These are phyloP conservation scores for Albugo candida DNA, from an alignment of 352 stramenopile species.

Conservation along the genomic window DNA sequence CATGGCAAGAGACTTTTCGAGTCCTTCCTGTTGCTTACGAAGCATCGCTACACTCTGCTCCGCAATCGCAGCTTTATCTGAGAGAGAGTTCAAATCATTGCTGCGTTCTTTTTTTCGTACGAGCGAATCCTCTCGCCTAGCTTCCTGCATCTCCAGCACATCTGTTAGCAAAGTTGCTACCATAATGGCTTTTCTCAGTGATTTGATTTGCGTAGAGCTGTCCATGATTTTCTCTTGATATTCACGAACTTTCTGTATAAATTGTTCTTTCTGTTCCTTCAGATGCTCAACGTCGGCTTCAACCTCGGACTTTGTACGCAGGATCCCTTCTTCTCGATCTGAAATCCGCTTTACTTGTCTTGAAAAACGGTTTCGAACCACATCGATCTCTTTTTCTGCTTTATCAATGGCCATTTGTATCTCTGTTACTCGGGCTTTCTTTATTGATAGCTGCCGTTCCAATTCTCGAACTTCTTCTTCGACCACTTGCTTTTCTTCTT, in stretches of 20 bases:
- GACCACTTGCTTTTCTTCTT: conserved; percentile 33
- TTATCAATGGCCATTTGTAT: conserved; percentile 51
- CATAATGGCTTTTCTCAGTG: conserved; percentile 49
- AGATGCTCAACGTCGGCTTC: conserved; percentile 44
- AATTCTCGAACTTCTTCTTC: conserved; percentile 57
- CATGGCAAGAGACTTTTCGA: conserved; percentile 48
- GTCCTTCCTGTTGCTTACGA: conserved; percentile 48
- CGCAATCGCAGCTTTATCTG: conserved; percentile 41
- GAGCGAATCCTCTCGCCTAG: conserved; percentile 32
- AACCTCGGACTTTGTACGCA: conserved; percentile 55
- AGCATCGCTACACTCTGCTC: conserved; percentile 62
- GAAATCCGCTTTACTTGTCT: conserved; percentile 62
- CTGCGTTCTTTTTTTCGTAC: conserved; percentile 61
- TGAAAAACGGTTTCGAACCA: conserved; percentile 47
- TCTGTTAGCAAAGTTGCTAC: conserved; percentile 33
- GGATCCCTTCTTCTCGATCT: conserved; percentile 47
- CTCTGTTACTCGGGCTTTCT: conserved; percentile 26
- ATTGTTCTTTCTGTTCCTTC: conserved; percentile 27
- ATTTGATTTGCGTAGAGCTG: conserved; percentile 37
- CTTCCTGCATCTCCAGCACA: conserved; percentile 56
- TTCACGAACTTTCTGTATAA: conserved; percentile 27
- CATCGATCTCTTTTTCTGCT: conserved; percentile 56
- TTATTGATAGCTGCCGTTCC: conserved; percentile 39
- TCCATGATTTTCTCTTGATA: conserved; percentile 25
- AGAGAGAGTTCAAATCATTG: conserved; percentile 33